Evolutionary conservation across 768 basidiomycete genomes (phyloP).

Genomic region (Mycena leptocephala): DNA sequence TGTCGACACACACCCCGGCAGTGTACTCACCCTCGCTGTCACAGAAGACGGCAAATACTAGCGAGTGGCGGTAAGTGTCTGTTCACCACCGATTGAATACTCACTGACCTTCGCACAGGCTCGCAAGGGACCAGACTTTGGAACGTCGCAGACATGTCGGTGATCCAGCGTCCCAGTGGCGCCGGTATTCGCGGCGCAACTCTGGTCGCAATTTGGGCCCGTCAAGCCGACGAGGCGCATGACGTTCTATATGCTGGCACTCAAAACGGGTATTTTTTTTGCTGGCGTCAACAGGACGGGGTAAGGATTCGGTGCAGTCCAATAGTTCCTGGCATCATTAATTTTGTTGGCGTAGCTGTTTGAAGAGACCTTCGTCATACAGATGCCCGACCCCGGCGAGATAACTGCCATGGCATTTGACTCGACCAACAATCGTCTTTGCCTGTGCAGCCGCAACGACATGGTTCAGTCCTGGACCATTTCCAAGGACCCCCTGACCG

Average conservation of each 20-base stretch:
- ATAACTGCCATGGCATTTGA: constrained; percentile 16
- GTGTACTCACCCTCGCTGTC: constrained; percentile 14
- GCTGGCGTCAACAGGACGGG: too few relatives aligned
- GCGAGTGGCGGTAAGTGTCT: constrained; percentile 21
- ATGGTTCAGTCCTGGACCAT: background rate
- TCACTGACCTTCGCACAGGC: too few relatives aligned
- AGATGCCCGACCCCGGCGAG: too few relatives aligned
- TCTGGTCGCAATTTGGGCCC: too few relatives aligned
- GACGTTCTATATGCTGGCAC: too few relatives aligned
- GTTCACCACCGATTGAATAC: background rate
- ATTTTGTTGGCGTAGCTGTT: constrained; percentile 7
- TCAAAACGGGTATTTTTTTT: too few relatives aligned
- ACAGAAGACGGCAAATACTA: constrained; percentile 18
- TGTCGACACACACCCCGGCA: too few relatives aligned
- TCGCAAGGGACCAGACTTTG: too few relatives aligned
- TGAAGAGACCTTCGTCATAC: constrained; percentile 15
- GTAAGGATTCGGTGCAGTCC: background rate
- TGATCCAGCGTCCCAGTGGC: too few relatives aligned
- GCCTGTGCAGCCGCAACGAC: background rate
- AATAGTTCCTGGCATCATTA: background rate
- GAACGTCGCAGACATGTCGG: too few relatives aligned
- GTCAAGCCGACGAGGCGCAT: too few relatives aligned
- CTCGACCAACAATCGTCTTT: constrained; percentile 11
- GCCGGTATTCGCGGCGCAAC: too few relatives aligned
- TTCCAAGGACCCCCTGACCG: background rate